Evolutionary conservation across 768 basidiomycete genomes (phyloP), one percentile per base, ranked within the genome.

Genomic region (Amanita rimosa): DNA sequence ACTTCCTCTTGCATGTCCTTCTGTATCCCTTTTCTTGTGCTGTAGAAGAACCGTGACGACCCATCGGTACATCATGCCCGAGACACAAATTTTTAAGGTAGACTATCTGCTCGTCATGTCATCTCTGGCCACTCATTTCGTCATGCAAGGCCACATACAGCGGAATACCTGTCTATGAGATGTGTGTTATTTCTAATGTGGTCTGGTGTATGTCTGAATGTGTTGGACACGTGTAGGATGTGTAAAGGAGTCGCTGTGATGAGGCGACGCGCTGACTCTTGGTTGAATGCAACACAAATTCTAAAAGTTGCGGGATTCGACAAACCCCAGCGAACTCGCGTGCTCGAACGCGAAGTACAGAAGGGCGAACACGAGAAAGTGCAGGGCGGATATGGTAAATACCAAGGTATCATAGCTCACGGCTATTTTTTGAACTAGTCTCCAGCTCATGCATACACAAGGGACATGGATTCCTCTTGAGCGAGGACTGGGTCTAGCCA

Each of bases 341-440:
- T 99, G 13, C 76, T 99, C 38, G 96, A 99, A 66, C 80, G 96
- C 55, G 96, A 99, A 67, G 84, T 99, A 6, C 96, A 99, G 64
- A 98, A 98, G 63, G 96, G 94, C 22, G 89, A 92, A 57, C 96
- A 99, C 64, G 95, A 98, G 67, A 99, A 99, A 64, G 94, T 99
- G 0, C 96, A 99, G 64, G 96, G 96, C 19, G 96, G 96, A 2
- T 99, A 98, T 64, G 96, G 96, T 56, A 99, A 99, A 67, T 98
- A 98, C 62, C 96, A 99, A 74, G 96, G 96, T 94, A 37, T 36
- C 21, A 26, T 17, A 24, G 3, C 19, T 36, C 10, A 10, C 24
- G 35, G 14, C 34, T 14, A 19, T 16, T 13, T 35, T 16, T 13
- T 35, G 31, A 16, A 36, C 14, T 24, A 44, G 53, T 76, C 58